Conservation (phyloP, 2,329 filamentous ascomycete species). For the Scedosporium dehoogii region DNA sequence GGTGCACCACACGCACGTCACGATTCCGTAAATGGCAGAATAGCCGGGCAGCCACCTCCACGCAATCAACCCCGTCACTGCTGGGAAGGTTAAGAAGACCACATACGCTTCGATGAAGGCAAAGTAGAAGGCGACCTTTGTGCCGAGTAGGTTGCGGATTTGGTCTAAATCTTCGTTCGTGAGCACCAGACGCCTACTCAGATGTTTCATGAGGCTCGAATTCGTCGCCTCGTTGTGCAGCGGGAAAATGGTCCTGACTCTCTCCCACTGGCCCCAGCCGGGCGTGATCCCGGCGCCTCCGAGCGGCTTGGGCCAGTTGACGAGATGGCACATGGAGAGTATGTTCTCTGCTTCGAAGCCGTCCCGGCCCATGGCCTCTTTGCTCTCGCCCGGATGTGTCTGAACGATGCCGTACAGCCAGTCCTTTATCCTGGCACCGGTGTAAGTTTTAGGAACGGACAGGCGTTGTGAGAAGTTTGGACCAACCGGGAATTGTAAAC, state of each 20-base stretch:
- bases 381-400: slow-evolving; percentile 47
- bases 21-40: slow-evolving; percentile 57
- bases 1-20: slow-evolving; percentile 60
- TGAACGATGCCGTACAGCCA: slow-evolving; percentile 64
- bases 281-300: slow-evolving; percentile 56
- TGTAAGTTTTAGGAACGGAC: neutral
- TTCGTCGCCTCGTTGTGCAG: slow-evolving; percentile 51
- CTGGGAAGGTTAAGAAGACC: slow-evolving; percentile 59
- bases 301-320: slow-evolving; percentile 45
- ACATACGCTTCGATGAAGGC: slow-evolving; percentile 75
- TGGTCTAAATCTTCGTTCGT: slow-evolving; percentile 42
- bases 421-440: slow-evolving; percentile 51
- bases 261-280: slow-evolving; percentile 45
- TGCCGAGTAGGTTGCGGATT: slow-evolving; percentile 52
- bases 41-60: slow-evolving; percentile 62
- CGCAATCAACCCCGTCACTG: slow-evolving; percentile 54
- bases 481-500: slow-evolving; percentile 56
- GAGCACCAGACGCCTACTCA: slow-evolving; percentile 43
- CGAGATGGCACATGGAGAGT: slow-evolving; percentile 59
- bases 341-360: slow-evolving; percentile 55
- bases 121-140: slow-evolving; percentile 65
- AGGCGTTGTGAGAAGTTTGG: neutral
- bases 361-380: slow-evolving; percentile 40
- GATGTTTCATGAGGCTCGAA: slow-evolving; percentile 43
- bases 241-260: slow-evolving; percentile 51